Conservation (phyloP, 2,329 filamentous ascomycete species). For the Beauveria asiatica region DNA sequence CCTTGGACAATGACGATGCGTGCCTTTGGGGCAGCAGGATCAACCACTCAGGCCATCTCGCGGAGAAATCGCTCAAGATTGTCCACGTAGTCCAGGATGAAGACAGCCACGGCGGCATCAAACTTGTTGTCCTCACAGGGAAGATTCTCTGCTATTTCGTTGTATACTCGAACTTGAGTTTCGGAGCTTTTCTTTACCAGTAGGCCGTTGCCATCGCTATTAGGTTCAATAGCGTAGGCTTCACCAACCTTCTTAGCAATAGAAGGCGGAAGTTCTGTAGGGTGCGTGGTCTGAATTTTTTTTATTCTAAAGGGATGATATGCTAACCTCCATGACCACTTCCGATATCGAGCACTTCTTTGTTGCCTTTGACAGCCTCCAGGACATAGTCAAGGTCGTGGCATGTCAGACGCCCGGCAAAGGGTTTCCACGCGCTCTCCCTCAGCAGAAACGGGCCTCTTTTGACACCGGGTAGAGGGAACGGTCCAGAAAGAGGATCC, state of each 20-base stretch:
- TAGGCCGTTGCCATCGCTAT: background rate
- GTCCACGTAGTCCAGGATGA: conserved; percentile 8
- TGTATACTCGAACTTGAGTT: background rate
- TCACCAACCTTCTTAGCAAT: background rate
- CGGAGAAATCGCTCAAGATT: conserved; percentile 4
- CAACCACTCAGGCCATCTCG: conserved; percentile 8
- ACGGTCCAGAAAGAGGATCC: background rate
- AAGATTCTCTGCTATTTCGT: background rate
- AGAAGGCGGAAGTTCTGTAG: background rate
- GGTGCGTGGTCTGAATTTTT: background rate
- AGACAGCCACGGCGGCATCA: conserved; percentile 8
- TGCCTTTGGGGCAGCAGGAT: conserved; percentile 1
- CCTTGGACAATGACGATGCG: conserved; percentile 10
- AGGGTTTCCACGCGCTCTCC: background rate
- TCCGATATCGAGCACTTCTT: background rate
- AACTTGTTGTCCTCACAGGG: background rate
- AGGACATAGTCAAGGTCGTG: background rate
- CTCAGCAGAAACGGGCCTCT: background rate
- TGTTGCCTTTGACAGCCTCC: background rate
- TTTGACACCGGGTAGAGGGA: background rate
- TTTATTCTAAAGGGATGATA: too few relatives aligned
- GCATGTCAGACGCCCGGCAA: background rate
- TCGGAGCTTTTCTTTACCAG: background rate
- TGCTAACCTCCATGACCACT: background rate
- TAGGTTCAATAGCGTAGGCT: conserved; percentile 1